These are phyloP conservation scores for Linderniella brevidens DNA, from an alignment of 257 asterid species.

Conservation along the genomic window DNA sequence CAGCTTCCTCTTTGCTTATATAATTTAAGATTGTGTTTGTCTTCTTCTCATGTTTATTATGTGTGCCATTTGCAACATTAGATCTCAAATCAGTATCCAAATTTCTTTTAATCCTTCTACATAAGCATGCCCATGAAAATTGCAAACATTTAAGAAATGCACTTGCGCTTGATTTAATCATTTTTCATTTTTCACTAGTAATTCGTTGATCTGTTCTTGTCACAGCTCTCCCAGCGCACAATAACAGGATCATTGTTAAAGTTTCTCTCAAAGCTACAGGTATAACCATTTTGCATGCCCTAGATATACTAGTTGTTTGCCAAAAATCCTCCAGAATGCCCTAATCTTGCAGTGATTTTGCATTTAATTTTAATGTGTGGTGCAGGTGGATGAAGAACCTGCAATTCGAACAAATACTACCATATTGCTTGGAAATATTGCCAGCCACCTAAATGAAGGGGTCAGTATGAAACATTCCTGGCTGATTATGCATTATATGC, in stretches of 20 bases:
- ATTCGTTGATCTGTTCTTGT: constrained; percentile 7
- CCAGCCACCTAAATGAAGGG: constrained; percentile 91
- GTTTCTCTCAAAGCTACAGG: constrained; percentile 97
- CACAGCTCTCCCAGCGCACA: constrained; percentile 96
- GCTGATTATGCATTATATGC: neutral
- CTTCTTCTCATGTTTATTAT: no score
- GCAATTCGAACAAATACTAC: constrained; percentile 97
- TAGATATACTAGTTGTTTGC: neutral
- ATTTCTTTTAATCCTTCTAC: no score
- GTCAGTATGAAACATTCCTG: constrained; percentile 23
- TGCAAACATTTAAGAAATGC: no score
- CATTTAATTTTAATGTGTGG: constrained; percentile 11
- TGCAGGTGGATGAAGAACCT: constrained; percentile 95
- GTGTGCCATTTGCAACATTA: no score
- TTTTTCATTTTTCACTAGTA: neutral
- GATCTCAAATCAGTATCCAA: no score
- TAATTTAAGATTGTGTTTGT: neutral
- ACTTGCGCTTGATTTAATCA: no score
- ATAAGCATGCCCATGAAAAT: no score
- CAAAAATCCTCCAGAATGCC: neutral
- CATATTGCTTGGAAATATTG: constrained; percentile 93
- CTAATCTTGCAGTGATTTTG: constrained; percentile 6
- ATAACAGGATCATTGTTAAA: constrained; percentile 75
- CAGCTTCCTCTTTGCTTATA: constrained; percentile 6
- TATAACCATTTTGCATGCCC: constrained; percentile 8